Evolutionary conservation across 805 yeast genomes (phyloP).

Genomic region (Candida tallmaniae): DNA sequence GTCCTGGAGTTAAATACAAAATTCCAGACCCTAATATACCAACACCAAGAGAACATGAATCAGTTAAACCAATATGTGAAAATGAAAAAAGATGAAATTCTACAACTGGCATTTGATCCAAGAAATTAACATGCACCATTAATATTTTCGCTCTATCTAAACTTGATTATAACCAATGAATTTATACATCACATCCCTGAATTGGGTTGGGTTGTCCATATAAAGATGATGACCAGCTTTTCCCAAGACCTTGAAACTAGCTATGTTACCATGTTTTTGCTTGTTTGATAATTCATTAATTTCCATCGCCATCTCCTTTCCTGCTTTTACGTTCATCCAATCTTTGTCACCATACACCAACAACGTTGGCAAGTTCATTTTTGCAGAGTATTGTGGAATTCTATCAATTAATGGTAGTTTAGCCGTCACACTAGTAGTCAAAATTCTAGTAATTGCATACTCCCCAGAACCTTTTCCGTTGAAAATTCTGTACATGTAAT

Average conservation of each 20-base stretch:
- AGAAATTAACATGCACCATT: not conserved
- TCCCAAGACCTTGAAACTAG: conserved; percentile 30
- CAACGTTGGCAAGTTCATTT: conserved; percentile 41
- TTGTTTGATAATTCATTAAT: conserved; percentile 22
- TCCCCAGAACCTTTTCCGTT: conserved; percentile 61
- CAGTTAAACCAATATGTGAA: conserved; percentile 5
- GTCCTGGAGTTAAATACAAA: conserved; percentile 3
- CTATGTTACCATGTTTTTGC: conserved; percentile 24
- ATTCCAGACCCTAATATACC: conserved; percentile 2
- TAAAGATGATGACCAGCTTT: conserved; percentile 55
- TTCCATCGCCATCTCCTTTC: conserved; percentile 38
- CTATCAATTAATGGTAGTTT: conserved; percentile 55
- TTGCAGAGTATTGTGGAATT: conserved; percentile 37
- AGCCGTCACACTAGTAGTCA: conserved; percentile 57
- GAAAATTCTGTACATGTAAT: conserved; percentile 51
- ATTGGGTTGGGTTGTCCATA: conserved; percentile 43
- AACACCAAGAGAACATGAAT: conserved; percentile 4
- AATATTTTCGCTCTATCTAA: too few species aligned
- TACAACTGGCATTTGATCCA: not conserved
- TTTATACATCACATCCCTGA: conserved; percentile 26
- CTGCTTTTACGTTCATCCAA: conserved; percentile 68
- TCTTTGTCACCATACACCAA: conserved; percentile 68
- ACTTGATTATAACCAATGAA: conserved; percentile 26
- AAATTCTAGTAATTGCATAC: conserved; percentile 53
- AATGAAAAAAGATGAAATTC: conserved; percentile 3